Evolutionary conservation across 2,329 filamentous ascomycete genomes (phyloP).

Genomic region (Xylariaceae sp.): DNA sequence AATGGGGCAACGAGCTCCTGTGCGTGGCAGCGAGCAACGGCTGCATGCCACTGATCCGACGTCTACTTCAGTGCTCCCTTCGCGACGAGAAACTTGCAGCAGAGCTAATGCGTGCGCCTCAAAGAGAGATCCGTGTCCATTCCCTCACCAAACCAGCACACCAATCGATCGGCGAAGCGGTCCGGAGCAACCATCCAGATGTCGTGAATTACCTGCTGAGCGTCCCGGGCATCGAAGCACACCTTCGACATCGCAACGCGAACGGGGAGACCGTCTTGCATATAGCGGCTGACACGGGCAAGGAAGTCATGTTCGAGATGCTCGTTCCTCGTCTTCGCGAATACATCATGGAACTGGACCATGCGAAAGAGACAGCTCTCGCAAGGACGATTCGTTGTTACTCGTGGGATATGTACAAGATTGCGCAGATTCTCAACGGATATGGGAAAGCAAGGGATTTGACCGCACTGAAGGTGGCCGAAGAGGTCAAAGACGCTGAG

Average conservation of each 20-base stretch:
- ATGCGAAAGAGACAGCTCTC: neutral
- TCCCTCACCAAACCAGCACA: neutral
- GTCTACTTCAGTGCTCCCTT: slow-evolving; percentile 12
- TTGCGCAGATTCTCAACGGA: no score
- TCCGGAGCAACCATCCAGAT: slow-evolving; percentile 6
- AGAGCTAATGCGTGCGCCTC: neutral
- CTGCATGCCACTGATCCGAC: slow-evolving; percentile 20
- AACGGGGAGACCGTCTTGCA: neutral
- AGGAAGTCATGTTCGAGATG: neutral
- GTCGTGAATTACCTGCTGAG: slow-evolving; percentile 9
- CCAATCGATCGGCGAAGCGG: slow-evolving; percentile 5
- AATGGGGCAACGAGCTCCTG: slow-evolving; percentile 22
- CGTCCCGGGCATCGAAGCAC: neutral
- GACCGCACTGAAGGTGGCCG: no score
- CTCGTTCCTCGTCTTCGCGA: neutral
- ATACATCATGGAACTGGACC: neutral
- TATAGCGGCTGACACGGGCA: neutral
- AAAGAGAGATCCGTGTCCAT: neutral
- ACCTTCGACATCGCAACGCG: neutral
- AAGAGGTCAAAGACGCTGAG: no score
- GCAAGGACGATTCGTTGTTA: no score
- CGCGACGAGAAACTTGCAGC: neutral
- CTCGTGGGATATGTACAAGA: no score
- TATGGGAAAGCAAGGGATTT: no score
- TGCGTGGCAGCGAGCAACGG: slow-evolving; percentile 18